Base-by-base conservation (phyloP, 306 rosid genomes). In the Medicago arabica region DNA sequence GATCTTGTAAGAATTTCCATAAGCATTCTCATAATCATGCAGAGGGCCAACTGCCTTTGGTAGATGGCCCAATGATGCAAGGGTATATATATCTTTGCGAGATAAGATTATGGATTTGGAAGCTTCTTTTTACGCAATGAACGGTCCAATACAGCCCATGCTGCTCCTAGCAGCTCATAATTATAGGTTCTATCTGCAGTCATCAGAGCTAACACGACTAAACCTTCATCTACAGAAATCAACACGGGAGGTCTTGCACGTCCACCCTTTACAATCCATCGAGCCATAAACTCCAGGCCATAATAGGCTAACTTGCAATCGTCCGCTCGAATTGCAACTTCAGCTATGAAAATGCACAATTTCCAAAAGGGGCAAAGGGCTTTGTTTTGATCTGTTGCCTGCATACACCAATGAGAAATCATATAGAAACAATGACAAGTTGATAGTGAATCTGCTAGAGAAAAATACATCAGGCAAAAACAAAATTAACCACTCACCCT, bases 351-450 rank as follows among this genome's bases (percentile, higher is more conserved):
- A 77, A 81, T 76, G 88, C 98, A 91, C 88, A 79, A 34, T 69
- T 51, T 80, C 99, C 97, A 90, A 3, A 90, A 9, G 3, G 99
- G 99, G 83, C 97, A 90, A 82, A 96, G 97, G 58, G 99, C 89
- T 87, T 92, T 96, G 89, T 96, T 96, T 79, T 92, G 88, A 43
- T 83, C 97, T 88, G 89, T 88, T 64, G 89, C 38, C 98, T 95
- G 89, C 76, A 75, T 80, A 79, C 69, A 80, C 58, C 79, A 82
- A 70, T 41, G 71, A 43, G 18, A 74, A 63, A 79, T 71, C 36
- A 79, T 59, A 67, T 44, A 71, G 25, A 80, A 81, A 51, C 60
- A 57, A 55, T 47, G 70, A 70, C 1, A 81, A 72, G 43, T 73
- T 74, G 72, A 38, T 77, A 28, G 40, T 43, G 69, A 76, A 51